Percentiles rank a stretch among this genome's conserved stretches.
These are phyloP conservation scores for Diaporthe caulivora DNA, from an alignment of 2,329 filamentous ascomycete species.

Conservation along the genomic window DNA sequence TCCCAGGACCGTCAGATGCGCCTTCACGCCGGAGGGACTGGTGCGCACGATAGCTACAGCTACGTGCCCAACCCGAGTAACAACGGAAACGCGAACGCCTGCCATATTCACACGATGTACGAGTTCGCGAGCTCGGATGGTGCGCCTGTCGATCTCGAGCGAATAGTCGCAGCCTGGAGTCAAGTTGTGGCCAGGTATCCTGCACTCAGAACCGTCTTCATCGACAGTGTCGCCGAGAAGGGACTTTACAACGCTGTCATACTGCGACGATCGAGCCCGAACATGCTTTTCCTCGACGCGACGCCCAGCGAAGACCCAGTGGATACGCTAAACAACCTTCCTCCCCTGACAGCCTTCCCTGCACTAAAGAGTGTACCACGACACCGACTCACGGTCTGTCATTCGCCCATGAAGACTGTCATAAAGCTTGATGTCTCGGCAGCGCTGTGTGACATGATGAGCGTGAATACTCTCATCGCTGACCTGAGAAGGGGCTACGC, in stretches of 20 bases:
- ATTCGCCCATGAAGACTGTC: slow-evolving; percentile 56
- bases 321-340: slow-evolving; percentile 55
- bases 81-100: slow-evolving; percentile 51
- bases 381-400: slow-evolving; percentile 64
- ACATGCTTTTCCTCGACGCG: slow-evolving; percentile 66
- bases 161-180: slow-evolving; percentile 64
- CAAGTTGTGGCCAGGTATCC: slow-evolving; percentile 59
- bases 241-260: slow-evolving; percentile 65
- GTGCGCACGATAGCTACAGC: slow-evolving; percentile 9
- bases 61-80: slow-evolving; percentile 29
- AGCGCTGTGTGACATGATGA: slow-evolving; percentile 62
- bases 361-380: slow-evolving; percentile 55
- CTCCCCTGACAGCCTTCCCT: slow-evolving; percentile 52
- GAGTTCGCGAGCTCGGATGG: slow-evolving; percentile 57
- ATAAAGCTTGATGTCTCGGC: slow-evolving; percentile 65
- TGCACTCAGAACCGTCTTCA: slow-evolving; percentile 64
- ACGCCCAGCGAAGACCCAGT: slow-evolving; percentile 53
- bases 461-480: slow-evolving; percentile 59
- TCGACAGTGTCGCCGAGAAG: slow-evolving; percentile 61
- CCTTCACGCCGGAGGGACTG: slow-evolving; percentile 23
- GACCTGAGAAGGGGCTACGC: slow-evolving; percentile 61
- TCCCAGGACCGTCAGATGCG: slow-evolving; percentile 53
- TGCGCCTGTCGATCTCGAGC: slow-evolving; percentile 55
- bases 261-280: slow-evolving; percentile 59
- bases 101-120: slow-evolving; percentile 61